Evolutionary conservation across 768 basidiomycete genomes (phyloP), one percentile per base, ranked within the genome.

Genomic region (Boletus vinaceobasis): DNA sequence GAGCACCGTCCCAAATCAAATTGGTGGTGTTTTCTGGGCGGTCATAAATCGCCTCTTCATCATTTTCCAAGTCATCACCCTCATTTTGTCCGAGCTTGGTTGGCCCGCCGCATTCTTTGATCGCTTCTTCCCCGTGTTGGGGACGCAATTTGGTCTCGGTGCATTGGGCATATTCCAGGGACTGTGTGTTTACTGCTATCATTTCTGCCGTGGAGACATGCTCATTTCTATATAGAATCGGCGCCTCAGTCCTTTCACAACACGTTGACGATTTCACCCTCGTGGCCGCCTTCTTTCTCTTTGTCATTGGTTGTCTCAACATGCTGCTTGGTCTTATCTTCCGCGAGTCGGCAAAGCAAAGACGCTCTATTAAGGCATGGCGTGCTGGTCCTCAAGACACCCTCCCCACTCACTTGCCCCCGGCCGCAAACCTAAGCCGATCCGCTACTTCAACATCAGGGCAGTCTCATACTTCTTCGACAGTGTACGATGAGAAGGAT

Each of bases 21-120:
- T 90, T 31, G 93, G 90, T 19, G 93, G 93, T 27, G 81, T 83
- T 9, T 96, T 97, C 74, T 97, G 93, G 90, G 89, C 90, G 5
- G 85, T 96, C 57, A 75, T 95, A 58, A 91, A 92, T 71, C 79
- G 90, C 56, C 79, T 96, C 52, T 81, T 96, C 70, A 91, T 96
- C 70, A 83, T 93, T 57, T 85, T 89, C 71, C 89, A 94, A 75
- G 81, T 87, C 56, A 69, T 93, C 63, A 77, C 92, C 32, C 84
- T 96, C 64, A 71, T 93, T 57, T 55, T 93, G 53, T 88, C 93
- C 52, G 94, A 97, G 72, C 58, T 93, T 55, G 85, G 88, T 58
- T 89, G 90, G 81, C 91, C 91, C 11, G 71, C 80, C 8, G 66
- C 75, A 31, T 89, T 93, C 77, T 96, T 96, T 73, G 78, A 84